These are phyloP conservation scores for Firmiana major DNA, from an alignment of 345 rosid genomes.

Conservation along the genomic window DNA sequence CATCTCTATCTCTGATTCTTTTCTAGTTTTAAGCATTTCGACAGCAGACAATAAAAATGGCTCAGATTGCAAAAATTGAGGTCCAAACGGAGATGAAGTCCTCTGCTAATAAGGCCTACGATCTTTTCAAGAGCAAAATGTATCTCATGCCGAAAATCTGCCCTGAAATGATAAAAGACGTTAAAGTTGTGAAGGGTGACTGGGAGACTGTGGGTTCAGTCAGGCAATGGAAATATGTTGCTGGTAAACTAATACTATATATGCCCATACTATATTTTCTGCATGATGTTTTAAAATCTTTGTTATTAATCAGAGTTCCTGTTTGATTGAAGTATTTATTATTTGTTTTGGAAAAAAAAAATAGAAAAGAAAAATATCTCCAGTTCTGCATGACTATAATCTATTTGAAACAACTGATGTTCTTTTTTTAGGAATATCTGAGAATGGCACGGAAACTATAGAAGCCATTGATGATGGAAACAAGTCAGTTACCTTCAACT, in stretches of 20 bases:
- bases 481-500: neutral
- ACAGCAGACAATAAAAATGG: slow-evolving; percentile 7
- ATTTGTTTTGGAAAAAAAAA: too few species aligned
- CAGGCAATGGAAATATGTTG: slow-evolving; percentile 18
- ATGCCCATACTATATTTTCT: too few species aligned
- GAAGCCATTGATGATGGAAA: slow-evolving; percentile 17
- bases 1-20: neutral
- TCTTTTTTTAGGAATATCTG: too few species aligned
- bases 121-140: slow-evolving; percentile 2
- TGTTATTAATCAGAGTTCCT: too few species aligned
- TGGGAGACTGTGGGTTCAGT: slow-evolving; percentile 19
- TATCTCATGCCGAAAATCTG: slow-evolving; percentile 10
- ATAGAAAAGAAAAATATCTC: too few species aligned
- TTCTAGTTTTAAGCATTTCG: neutral
- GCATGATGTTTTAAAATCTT: too few species aligned
- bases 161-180: slow-evolving; percentile 3
- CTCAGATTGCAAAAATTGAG: slow-evolving; percentile 10
- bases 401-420: too few species aligned
- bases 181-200: slow-evolving; percentile 21
- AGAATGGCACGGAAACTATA: neutral
- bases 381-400: too few species aligned
- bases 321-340: too few species aligned
- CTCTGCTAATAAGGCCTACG: slow-evolving; percentile 18
- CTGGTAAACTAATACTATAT: neutral
- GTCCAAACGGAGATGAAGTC: slow-evolving; percentile 20